Evolutionary conservation across 495 filamentous ascomycete genomes (phyloP).

Genomic region (Penicillium taxi): DNA sequence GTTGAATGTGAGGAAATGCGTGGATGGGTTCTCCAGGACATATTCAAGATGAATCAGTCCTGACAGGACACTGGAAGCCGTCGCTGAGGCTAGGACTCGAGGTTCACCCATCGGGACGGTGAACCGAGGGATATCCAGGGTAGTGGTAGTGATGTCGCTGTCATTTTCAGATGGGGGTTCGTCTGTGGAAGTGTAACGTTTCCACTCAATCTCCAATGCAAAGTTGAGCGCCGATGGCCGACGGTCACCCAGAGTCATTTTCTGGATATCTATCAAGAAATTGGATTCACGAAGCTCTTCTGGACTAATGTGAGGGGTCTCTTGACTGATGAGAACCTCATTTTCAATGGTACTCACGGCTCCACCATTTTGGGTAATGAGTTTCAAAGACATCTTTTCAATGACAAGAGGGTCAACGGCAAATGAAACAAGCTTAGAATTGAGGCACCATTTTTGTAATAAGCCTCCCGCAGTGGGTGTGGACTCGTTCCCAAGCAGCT

Average conservation of each 20-base stretch:
- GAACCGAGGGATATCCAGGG: conserved; percentile 71
- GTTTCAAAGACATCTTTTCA: conserved; percentile 49
- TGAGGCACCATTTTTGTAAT: conserved; percentile 69
- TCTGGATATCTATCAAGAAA: conserved; percentile 67
- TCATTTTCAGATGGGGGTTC: conserved; percentile 4
- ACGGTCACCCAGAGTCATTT: conserved; percentile 70
- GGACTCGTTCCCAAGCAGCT: conserved; percentile 22
- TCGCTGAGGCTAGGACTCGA: conserved; percentile 66
- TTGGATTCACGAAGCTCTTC: conserved; percentile 57
- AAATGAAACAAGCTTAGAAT: conserved; percentile 65
- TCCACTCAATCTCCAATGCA: conserved; percentile 72
- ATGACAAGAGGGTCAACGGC: conserved; percentile 63
- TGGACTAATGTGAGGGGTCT: conserved; percentile 41
- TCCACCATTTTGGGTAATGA: conserved; percentile 49
- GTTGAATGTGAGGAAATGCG: conserved; percentile 87
- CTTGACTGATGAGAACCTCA: conserved; percentile 28
- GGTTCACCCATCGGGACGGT: conserved; percentile 75
- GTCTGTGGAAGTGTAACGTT: conserved; percentile 24
- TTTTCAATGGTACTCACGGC: conserved; percentile 39
- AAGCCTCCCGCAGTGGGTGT: conserved; percentile 50
- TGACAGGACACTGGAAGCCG: conserved; percentile 34
- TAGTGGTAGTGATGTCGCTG: conserved; percentile 29
- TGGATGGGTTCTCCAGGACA: conserved; percentile 87
- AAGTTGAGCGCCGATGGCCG: conserved; percentile 61
- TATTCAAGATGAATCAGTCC: conserved; percentile 51